Evolutionary conservation across 192 early-diverging fungal genomes (phyloP).

Genomic region (Coemansia sp.): DNA sequence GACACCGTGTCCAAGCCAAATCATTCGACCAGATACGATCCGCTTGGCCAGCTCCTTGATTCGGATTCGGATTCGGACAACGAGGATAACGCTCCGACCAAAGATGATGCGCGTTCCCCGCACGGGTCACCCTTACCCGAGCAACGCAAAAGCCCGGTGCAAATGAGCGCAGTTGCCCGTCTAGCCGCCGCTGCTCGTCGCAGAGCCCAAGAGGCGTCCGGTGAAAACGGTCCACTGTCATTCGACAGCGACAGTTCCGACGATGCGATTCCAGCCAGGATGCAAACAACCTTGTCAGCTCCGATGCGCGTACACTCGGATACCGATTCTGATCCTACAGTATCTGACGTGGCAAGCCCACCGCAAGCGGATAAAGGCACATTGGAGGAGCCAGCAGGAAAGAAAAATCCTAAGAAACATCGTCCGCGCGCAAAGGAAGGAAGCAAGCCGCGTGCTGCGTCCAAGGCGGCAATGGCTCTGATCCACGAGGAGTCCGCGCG

Average conservation of each 20-base stretch:
- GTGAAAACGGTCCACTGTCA: neutral
- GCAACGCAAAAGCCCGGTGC: neutral
- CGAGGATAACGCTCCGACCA: neutral
- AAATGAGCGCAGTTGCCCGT: conserved; percentile 23
- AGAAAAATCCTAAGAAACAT: neutral
- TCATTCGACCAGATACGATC: conserved; percentile 17
- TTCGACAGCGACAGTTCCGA: conserved; percentile 14
- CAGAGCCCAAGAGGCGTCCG: neutral
- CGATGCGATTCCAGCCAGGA: no score
- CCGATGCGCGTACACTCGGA: conserved; percentile 22
- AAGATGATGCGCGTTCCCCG: neutral
- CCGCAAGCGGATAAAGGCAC: neutral
- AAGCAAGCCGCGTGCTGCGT: conserved; percentile 17
- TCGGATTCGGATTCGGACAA: conserved; percentile 16
- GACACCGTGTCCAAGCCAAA: neutral
- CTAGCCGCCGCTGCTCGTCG: conserved; percentile 15
- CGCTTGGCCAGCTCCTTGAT: conserved; percentile 36
- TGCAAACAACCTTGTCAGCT: neutral
- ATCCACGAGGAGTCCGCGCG: conserved; percentile 51
- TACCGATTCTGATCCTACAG: conserved; percentile 7
- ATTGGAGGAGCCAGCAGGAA: neutral
- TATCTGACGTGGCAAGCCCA: neutral
- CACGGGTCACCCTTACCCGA: neutral
- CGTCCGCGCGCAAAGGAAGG: neutral
- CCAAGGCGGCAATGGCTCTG: conserved; percentile 31